These are phyloP conservation scores for Citrus mangshanensis DNA, from an alignment of 345 rosid genomes.

Conservation along the genomic window DNA sequence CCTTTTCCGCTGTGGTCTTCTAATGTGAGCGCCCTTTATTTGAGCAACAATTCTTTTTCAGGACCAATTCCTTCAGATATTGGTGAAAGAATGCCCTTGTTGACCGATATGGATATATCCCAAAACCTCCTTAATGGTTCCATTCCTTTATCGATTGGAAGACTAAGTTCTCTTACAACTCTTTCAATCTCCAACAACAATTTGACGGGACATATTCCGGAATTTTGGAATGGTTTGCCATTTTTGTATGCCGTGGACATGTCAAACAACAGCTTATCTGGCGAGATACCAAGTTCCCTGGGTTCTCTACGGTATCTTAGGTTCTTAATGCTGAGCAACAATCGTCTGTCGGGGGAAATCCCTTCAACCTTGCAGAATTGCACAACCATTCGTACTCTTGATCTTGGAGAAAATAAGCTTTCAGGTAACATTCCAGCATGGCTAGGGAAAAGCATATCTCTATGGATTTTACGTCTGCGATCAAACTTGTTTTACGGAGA, in stretches of 20 bases:
- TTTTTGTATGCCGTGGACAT: background rate
- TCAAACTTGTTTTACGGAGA: background rate
- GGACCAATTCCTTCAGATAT: slow-evolving; percentile 22
- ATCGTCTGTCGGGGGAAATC: slow-evolving; percentile 1
- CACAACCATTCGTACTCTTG: background rate
- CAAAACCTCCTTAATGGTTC: slow-evolving; percentile 16
- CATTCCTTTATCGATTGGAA: slow-evolving; percentile 9
- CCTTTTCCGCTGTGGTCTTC: slow-evolving; percentile 21
- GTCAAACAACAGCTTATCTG: background rate
- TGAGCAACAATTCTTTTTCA: slow-evolving; percentile 19
- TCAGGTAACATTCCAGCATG: slow-evolving; percentile 8
- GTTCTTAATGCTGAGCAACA: slow-evolving; percentile 11
- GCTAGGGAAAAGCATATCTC: background rate
- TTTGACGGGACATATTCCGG: slow-evolving; percentile 12
- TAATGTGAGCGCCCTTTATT: slow-evolving; percentile 12
- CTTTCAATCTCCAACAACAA: slow-evolving; percentile 4
- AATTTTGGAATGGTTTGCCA: background rate
- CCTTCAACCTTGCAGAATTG: slow-evolving; percentile 3
- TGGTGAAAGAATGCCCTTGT: slow-evolving; percentile 12
- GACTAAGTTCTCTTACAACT: background rate
- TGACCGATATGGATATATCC: slow-evolving; percentile 16
- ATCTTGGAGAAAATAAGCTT: slow-evolving; percentile 11
- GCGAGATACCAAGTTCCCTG: background rate
- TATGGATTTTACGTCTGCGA: background rate
- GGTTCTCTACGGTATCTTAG: background rate